Evolutionary conservation across 768 basidiomycete genomes (phyloP), one percentile per base, ranked within the genome.

Genomic region (Fomitopsis pulvina): DNA sequence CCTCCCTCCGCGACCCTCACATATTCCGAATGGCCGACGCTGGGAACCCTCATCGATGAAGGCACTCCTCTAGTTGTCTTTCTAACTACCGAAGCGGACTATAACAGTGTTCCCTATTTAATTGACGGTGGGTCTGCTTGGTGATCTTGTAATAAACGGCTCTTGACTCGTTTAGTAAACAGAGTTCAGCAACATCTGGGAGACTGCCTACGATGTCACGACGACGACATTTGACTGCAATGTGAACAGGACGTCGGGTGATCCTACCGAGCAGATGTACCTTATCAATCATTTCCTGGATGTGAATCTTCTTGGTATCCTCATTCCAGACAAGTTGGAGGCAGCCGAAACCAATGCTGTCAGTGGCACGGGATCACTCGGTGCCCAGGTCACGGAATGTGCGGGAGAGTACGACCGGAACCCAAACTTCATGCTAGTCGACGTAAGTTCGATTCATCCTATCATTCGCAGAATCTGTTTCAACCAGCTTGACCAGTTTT

Each of bases 281-380:
- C 74, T 94, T 55, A 91, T 94, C 66, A 96, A 97, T 67, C 95
- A 98, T 69, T 97, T 89, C 71, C 73, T 97, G 47, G 92, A 98
- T 63, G 9, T 14, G 14, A 73, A 70, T 37, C 42, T 79, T 16
- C 56, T 82, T 2, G 76, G 74, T 6, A 66, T 81, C 53, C 81
- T 84, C n/a, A 76, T 79, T 3, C 93, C 95, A 2, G 73, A 85
- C 63, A 66, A 78, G 29, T 70, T 62, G 38, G 65, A 76, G 10
- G 78, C 92, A 1, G 80, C 81, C 57, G 63, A 72, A 43, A 97
- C 94, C 2, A 97, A 98, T 63, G 78, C 79, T 5, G 83, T 75
- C 0, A 74, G 71, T 34, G 92, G 93, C 10, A 48, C 66, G 7
- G 86, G 85, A 14, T 87, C 87, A 2, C 77, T 98, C 4, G 90